Conservation (phyloP, 2,329 filamentous ascomycete species). For the Helotiales sp. region DNA sequence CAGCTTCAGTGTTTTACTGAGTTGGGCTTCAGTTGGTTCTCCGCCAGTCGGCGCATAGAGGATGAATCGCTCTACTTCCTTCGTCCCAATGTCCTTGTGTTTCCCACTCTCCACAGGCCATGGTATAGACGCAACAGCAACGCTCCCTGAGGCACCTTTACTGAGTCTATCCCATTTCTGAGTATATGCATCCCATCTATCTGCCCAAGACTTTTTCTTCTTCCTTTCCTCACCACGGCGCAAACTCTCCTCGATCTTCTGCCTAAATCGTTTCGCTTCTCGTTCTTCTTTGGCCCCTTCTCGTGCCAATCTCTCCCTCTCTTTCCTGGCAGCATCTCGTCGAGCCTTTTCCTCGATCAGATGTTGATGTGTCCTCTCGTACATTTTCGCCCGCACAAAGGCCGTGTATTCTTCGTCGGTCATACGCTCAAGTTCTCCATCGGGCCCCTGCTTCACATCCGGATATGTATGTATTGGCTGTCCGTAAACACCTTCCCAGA, state of each 20-base stretch:
- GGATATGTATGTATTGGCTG: constrained; percentile 86
- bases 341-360: constrained; percentile 73
- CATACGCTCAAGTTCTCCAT: constrained; percentile 76
- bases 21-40: constrained; percentile 34
- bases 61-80: constrained; percentile 63
- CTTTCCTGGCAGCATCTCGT: constrained; percentile 54
- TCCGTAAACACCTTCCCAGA: constrained; percentile 96
- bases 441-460: constrained; percentile 41
- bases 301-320: constrained; percentile 43
- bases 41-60: constrained; percentile 45
- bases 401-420: constrained; percentile 87
- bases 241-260: constrained; percentile 69
- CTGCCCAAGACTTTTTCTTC: constrained; percentile 50
- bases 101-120: constrained; percentile 68
- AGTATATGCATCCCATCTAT: constrained; percentile 65
- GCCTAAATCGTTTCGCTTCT: constrained; percentile 49
- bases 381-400: constrained; percentile 87
- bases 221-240: constrained; percentile 63
- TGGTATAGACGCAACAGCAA: constrained; percentile 47
- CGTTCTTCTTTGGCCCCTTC: constrained; percentile 40
- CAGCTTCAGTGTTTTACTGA: constrained; percentile 63
- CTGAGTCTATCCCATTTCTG: constrained; percentile 59
- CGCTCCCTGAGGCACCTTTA: constrained; percentile 40
- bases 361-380: constrained; percentile 89
- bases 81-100: constrained; percentile 51